Evolutionary conservation across 306 rosid species (phyloP).

Genomic region (Trifolium fragiferum): DNA sequence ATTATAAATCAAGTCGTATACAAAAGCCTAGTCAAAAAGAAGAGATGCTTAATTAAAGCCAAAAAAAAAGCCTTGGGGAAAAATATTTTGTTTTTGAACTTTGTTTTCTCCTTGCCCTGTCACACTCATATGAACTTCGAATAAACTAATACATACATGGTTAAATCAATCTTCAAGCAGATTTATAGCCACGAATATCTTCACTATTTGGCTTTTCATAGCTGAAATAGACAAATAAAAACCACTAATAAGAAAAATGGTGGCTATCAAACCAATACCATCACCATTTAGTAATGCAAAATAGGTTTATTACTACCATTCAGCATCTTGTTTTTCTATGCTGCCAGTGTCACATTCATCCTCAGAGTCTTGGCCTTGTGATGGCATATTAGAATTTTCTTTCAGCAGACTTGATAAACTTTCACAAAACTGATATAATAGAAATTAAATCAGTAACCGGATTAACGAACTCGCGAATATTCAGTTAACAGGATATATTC

Average conservation of each 20-base stretch:
- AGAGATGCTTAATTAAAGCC: background rate
- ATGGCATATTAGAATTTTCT: conserved; percentile 44
- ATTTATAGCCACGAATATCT: conserved; percentile 46
- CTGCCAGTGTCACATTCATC: conserved; percentile 5
- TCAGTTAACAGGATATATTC: conserved; percentile 1
- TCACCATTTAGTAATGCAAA: conserved; percentile 27
- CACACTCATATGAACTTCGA: conserved; percentile 5
- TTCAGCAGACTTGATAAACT: conserved; percentile 66
- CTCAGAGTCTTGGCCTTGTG: conserved; percentile 47
- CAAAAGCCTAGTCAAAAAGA: background rate
- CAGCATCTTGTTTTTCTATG: conserved; percentile 41
- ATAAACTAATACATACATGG: conserved; percentile 22
- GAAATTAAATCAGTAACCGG: conserved; percentile 38
- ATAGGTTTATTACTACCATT: conserved; percentile 48
- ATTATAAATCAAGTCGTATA: too few species aligned
- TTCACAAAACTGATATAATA: conserved; percentile 67
- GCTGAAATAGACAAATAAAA: conserved; percentile 53
- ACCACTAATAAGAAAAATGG: conserved; percentile 33
- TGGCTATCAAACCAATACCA: conserved; percentile 23
- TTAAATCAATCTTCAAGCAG: conserved; percentile 45
- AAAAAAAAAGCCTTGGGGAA: conserved; percentile 7
- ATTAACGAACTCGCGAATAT: conserved; percentile 17
- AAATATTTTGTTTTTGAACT: background rate
- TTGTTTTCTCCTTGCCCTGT: conserved; percentile 14
- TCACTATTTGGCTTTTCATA: conserved; percentile 39